phyloP scores from a whole-genome alignment of 75 land plant genomes.

The Picea sitchensis region DNA sequence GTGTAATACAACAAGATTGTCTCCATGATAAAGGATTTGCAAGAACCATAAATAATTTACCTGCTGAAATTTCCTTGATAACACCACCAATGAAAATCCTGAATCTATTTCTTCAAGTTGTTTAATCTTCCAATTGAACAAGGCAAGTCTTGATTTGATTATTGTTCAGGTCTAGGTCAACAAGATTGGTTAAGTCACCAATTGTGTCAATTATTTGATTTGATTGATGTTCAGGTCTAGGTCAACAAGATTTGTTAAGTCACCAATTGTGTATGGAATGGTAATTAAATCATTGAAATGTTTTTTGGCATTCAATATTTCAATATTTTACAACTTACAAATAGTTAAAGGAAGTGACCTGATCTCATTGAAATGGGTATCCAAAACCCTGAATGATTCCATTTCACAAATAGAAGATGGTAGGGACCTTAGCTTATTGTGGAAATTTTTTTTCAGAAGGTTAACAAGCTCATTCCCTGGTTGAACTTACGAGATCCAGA shows the following conservation, averaged over 20 bases:
- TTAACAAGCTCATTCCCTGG: slow-evolving; percentile 41
- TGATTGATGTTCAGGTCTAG: slow-evolving; percentile 93
- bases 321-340: slow-evolving; percentile 68
- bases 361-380: slow-evolving; percentile 86
- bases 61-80: too few species aligned
- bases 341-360: slow-evolving; percentile 60
- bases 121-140: slow-evolving; percentile 65
- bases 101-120: slow-evolving; percentile 50
- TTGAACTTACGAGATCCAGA: too few species aligned
- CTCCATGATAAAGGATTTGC: too few species aligned
- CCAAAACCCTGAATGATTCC: slow-evolving; percentile 55
- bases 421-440: slow-evolving; percentile 69
- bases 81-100: slow-evolving; percentile 17
- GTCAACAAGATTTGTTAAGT: slow-evolving; percentile 65
- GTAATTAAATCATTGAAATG: slow-evolving; percentile 71
- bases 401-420: slow-evolving; percentile 78
- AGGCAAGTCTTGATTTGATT: slow-evolving; percentile 35
- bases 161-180: too few species aligned
- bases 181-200: too few species aligned
- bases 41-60: too few species aligned
- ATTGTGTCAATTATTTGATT: slow-evolving; percentile 38
- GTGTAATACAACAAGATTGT: too few species aligned
- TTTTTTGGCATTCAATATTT: slow-evolving; percentile 63
- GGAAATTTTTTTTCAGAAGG: slow-evolving; percentile 58
- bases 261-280: slow-evolving; percentile 74